phyloP scores from a whole-genome alignment of 2,329 filamentous ascomycete species.

The Microdochium nivale region DNA sequence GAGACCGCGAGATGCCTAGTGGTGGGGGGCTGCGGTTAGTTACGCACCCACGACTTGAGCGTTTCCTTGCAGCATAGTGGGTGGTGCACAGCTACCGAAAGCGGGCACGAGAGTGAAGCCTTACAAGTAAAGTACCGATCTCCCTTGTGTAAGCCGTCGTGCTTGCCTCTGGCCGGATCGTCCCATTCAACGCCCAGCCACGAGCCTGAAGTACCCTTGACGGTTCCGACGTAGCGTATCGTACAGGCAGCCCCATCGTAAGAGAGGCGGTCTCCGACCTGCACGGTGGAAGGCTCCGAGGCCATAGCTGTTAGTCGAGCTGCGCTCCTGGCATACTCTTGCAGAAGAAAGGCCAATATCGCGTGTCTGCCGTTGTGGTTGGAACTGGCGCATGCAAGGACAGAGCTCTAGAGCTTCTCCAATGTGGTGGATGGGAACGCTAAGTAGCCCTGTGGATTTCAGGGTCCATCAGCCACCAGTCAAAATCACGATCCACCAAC shows the following conservation, averaged over 20 bases:
- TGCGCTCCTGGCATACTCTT: not conserved
- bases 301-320: constrained; percentile 23
- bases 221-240: constrained; percentile 70
- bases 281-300: constrained; percentile 22
- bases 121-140: constrained; percentile 76
- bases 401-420: too few relatives aligned
- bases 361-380: too few relatives aligned
- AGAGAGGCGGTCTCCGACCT: constrained; percentile 68
- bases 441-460: not conserved
- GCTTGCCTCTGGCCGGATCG: constrained; percentile 76
- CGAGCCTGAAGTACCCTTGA: constrained; percentile 65
- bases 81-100: too few relatives aligned
- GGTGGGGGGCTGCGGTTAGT: constrained; percentile 8
- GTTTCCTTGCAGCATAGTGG: too few relatives aligned
- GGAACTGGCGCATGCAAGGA: too few relatives aligned
- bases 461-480: not conserved
- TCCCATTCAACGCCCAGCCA: constrained; percentile 99
- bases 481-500: not conserved
- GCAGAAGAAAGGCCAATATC: too few relatives aligned
- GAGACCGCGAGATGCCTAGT: constrained; percentile 49
- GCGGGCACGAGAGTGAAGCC: too few relatives aligned
- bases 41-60: too few relatives aligned
- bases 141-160: constrained; percentile 76
- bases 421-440: too few relatives aligned
- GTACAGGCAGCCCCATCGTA: constrained; percentile 74